phyloP scores from a whole-genome alignment of 176 grass and related monocot species.

The Microstegium vimineum region DNA sequence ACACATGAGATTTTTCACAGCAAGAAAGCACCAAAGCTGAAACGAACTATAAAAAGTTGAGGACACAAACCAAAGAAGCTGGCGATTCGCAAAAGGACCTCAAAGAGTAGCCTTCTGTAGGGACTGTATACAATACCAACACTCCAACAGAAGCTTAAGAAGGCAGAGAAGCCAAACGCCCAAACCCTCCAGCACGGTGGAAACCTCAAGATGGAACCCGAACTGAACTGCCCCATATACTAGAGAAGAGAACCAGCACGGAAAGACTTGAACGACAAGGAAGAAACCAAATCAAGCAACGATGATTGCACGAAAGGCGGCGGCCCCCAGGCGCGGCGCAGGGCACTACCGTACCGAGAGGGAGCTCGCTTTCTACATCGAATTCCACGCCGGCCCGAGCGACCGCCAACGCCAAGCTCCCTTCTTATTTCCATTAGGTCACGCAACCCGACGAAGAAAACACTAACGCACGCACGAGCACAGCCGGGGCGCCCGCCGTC shows the following conservation, averaged over 20 bases:
- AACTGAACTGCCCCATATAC: not conserved
- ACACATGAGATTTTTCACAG: not conserved
- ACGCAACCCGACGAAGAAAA: constrained; percentile 15
- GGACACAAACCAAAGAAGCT: constrained; percentile 3
- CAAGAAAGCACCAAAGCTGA: not conserved
- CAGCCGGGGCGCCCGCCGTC: not conserved
- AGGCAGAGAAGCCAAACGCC: not conserved
- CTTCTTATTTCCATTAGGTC: not conserved
- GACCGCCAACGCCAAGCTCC: not conserved
- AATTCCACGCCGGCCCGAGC: constrained; percentile 15
- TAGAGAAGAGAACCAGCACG: not conserved
- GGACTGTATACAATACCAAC: not conserved
- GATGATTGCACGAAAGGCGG: constrained; percentile 51
- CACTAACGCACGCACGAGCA: not conserved
- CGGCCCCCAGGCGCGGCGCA: constrained; percentile 9
- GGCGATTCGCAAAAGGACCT: not conserved
- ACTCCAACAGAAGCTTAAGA: constrained; percentile 3
- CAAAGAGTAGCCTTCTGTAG: not conserved
- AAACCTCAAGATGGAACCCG: not conserved
- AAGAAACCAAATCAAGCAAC: constrained; percentile 51
- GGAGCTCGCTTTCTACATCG: constrained; percentile 28
- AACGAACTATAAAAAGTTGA: not conserved
- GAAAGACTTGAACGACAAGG: constrained; percentile 32
- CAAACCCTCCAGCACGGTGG: not conserved
- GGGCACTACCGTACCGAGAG: constrained; percentile 34